These are phyloP conservation scores for Botrytis paeoniae DNA, from an alignment of 2,329 filamentous ascomycete genomes.

Conservation along the genomic window DNA sequence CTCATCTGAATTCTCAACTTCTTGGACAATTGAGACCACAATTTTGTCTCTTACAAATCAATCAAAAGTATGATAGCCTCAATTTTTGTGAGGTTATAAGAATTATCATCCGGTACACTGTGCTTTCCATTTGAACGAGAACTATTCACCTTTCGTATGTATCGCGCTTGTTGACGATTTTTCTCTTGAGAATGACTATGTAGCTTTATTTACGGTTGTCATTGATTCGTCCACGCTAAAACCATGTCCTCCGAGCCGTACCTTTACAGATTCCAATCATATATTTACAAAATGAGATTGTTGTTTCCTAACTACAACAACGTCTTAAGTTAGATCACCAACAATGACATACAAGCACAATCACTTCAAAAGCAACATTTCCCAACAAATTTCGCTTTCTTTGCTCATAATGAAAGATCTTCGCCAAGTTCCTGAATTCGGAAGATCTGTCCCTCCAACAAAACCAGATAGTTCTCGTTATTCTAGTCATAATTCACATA, in stretches of 20 bases:
- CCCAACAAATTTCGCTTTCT: too few species aligned
- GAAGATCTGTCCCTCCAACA: not conserved
- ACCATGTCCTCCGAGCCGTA: not conserved
- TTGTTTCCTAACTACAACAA: too few species aligned
- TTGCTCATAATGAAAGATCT: not conserved
- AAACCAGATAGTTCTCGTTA: not conserved
- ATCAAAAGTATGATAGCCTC: not conserved
- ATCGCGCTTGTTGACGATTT: not conserved
- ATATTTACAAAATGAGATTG: not conserved
- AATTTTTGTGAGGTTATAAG: fast-evolving
- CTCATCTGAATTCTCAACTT: not conserved
- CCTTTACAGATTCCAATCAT: not conserved
- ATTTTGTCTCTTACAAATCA: fast-evolving
- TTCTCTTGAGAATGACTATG: not conserved
- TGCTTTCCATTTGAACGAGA: too few species aligned
- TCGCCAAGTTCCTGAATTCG: too few species aligned
- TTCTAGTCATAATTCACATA: not conserved
- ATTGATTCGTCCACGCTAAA: not conserved
- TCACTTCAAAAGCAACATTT: not conserved
- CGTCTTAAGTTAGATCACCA: not conserved
- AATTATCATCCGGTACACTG: not conserved
- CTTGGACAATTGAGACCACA: fast-evolving
- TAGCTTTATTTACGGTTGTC: not conserved
- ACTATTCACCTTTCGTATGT: not conserved
- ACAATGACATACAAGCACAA: not conserved